Base-by-base conservation (phyloP, 78 protist genomes). In the Parvularia atlantis region DNA sequence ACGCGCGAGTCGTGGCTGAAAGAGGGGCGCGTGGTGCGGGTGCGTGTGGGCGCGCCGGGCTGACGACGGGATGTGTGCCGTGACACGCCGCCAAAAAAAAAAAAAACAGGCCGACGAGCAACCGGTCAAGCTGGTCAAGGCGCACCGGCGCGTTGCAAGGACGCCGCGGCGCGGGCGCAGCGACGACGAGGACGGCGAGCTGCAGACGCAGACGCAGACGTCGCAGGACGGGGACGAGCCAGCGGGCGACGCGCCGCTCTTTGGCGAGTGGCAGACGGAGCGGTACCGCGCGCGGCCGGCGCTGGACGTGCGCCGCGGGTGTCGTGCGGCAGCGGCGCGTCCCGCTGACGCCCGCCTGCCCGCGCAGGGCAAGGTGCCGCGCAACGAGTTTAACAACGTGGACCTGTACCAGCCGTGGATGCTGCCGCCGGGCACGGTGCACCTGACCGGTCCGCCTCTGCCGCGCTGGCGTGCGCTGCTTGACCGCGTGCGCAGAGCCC, bases 201-300 rank as follows among this genome's bases (percentile, higher is more conserved):
- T n/a, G n/a, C n/a, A n/a, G n/a, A n/a, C n/a, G n/a, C n/a, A n/a
- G n/a, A n/a, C n/a, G n/a, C n/a, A n/a, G n/a, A n/a, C n/a, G n/a
- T n/a, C n/a, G n/a, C n/a, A n/a, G n/a, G n/a, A n/a, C n/a, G n/a
- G n/a, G n/a, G n/a, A n/a, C n/a, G n/a, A n/a, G n/a, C n/a, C n/a
- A n/a, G n/a, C n/a, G n/a, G n/a, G n/a, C n/a, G n/a, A n/a, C n/a
- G 6, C 16, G 22, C 67, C 19, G 1, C 67, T 61, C 37, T 61
- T 40, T 40, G 67, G 67, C 24, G 67, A 36, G 53, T 61, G 67
- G 67, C 67, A 61, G 67, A 61, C 67, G 26, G 67, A 37, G 26
- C 37, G 10, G 36, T 61, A 40, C 19, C 37, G 2, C 24, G 48
- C 67, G 31, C 37, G 31, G 10, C 36, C 28, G 11, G 67, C 33